A percentile compares a stretch with the other conserved stretches of the same genome.
Evolutionary conservation across 352 stramenopile genomes (phyloP).

Genomic region (Globisporangium mamillatum): DNA sequence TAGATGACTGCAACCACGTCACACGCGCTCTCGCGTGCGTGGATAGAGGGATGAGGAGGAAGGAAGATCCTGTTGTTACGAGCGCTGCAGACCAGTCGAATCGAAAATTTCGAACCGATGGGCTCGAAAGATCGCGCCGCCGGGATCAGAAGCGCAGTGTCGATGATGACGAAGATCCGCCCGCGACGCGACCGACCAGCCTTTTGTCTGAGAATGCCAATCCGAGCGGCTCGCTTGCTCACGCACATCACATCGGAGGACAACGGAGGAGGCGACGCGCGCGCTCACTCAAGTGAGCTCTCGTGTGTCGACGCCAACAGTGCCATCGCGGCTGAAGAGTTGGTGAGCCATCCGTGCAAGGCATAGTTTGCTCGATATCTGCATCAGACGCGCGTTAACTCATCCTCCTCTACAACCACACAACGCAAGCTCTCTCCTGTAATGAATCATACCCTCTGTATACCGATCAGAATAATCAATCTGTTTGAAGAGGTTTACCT

Average conservation of each 20-base stretch:
- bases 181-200: not conserved
- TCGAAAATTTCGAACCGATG: slow-evolving; percentile 10
- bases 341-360: not conserved
- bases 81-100: slow-evolving; percentile 7
- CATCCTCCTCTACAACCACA: slow-evolving; percentile 8
- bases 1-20: slow-evolving; percentile 12
- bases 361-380: not conserved
- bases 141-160: slow-evolving; percentile 5
- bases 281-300: not conserved
- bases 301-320: not conserved
- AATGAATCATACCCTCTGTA: not conserved
- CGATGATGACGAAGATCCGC: slow-evolving; percentile 8
- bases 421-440: not conserved
- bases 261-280: not conserved
- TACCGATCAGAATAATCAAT: not conserved
- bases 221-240: not conserved
- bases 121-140: slow-evolving; percentile 6
- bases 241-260: not conserved
- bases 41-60: not conserved
- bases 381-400: slow-evolving; percentile 11
- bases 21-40: not conserved
- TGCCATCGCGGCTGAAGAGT: too few species aligned
- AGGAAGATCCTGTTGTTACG: not conserved
- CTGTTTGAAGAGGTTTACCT: not conserved
- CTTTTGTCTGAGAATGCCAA: slow-evolving; percentile 5